Conservation (phyloP, 768 basidiomycete species). For the Termitomyces sp. region DNA sequence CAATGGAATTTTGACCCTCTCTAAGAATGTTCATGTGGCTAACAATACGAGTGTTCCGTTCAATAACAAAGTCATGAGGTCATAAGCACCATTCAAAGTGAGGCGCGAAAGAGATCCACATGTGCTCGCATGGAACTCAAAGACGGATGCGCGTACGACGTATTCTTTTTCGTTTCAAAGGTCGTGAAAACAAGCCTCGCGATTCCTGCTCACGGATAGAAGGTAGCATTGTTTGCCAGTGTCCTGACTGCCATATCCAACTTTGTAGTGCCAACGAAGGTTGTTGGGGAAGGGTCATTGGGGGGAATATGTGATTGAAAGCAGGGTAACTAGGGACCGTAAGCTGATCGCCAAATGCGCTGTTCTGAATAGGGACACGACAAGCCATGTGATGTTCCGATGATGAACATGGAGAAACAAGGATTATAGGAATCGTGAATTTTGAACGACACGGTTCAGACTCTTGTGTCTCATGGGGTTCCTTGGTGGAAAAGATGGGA, state of each 20-base stretch:
- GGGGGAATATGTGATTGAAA: slow-evolving; percentile 47
- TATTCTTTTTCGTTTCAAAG: slow-evolving; percentile 13
- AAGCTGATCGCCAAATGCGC: slow-evolving; percentile 46
- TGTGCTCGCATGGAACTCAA: background rate
- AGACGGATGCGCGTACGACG: slow-evolving; percentile 5
- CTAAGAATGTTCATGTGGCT: background rate
- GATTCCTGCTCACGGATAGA: slow-evolving; percentile 42
- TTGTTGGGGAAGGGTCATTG: slow-evolving; percentile 12
- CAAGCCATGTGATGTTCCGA: slow-evolving; percentile 36
- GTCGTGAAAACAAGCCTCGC: slow-evolving; percentile 40
- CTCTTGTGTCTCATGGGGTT: background rate
- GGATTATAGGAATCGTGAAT: slow-evolving; percentile 43
- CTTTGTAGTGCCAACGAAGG: background rate
- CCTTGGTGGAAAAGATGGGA: background rate
- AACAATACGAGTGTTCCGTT: background rate
- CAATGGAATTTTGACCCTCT: background rate
- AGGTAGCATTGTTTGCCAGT: slow-evolving; percentile 50
- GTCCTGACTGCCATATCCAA: slow-evolving; percentile 34
- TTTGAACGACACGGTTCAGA: slow-evolving; percentile 24
- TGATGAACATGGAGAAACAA: slow-evolving; percentile 45
- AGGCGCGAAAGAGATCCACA: background rate
- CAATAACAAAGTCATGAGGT: background rate
- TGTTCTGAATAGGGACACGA: slow-evolving; percentile 52
- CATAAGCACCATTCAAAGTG: background rate
- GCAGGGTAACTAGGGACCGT: slow-evolving; percentile 45